Conservation (phyloP, 768 basidiomycete species). For the Boletus rubroflammeus region DNA sequence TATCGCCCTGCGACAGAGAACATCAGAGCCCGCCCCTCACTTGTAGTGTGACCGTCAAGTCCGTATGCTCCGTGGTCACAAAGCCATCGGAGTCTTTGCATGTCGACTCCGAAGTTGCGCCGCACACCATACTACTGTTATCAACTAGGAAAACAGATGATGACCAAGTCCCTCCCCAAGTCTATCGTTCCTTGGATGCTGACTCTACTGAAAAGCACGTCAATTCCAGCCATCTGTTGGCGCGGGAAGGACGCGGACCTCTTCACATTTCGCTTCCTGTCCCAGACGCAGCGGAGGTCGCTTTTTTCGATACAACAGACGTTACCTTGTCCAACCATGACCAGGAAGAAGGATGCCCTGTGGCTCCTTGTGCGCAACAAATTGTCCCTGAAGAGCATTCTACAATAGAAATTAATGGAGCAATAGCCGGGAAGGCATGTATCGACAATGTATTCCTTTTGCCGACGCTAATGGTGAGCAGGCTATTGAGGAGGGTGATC, state of each 20-base stretch:
- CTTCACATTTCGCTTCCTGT: constrained; percentile 13
- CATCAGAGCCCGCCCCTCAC: neutral
- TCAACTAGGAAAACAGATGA: neutral
- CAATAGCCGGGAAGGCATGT: constrained; percentile 1
- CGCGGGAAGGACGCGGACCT: neutral
- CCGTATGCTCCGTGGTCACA: neutral
- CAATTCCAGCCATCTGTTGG: neutral
- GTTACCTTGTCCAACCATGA: neutral
- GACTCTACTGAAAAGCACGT: neutral
- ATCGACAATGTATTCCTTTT: neutral
- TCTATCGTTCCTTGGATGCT: neutral
- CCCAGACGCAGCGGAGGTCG: constrained; percentile 13
- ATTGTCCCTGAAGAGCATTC: neutral
- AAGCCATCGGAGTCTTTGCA: neutral
- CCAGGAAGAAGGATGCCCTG: neutral
- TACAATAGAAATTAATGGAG: neutral
- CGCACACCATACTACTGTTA: neutral
- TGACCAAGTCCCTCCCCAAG: neutral
- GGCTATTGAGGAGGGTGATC: constrained; percentile 1
- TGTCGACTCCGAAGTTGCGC: neutral
- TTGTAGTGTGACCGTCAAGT: neutral
- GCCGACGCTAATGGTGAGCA: neutral
- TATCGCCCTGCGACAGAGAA: neutral
- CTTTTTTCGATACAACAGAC: constrained; percentile 14
- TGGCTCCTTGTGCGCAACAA: neutral